Evolutionary conservation across 306 rosid genomes (phyloP), one percentile per base, ranked within the genome.

Genomic region (Casuarina equisetifolia): DNA sequence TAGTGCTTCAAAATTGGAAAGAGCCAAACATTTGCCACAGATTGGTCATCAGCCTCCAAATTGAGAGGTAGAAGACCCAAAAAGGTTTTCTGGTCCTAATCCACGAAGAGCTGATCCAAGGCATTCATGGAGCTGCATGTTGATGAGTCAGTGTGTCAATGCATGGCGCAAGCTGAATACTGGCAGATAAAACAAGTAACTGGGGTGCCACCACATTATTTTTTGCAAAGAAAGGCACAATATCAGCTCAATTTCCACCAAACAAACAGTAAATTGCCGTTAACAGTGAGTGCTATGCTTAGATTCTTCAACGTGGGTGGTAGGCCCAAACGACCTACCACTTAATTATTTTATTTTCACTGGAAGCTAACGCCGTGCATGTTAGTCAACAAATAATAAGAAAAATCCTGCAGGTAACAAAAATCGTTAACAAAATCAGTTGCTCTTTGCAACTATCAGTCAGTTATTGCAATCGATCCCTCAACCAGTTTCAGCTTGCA

Each of bases 1-100:
- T 90, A 80, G 75, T 87, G 99, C 88, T 92, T 95, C 71, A 92
- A 81, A 80, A 95, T 92, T 45, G 97, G 99, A 79, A 95, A 84
- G 73, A 95, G 90, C 99, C 97, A 92, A 78, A 86, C 75, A 76
- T 91, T 92, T 74, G 89, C 91, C 82, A 87, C 81, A 44, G 89
- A 76, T 57, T 69, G 75, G 74, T 86, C 92, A 20, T 91, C 91
- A 57, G 89, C 90, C 63, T 91, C 92, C 89, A 95, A 89, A 87
- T 95, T 92, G 73, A 95, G 84, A 63, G 97, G 97, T 73, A 95
- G 62, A 78, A 89, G 59, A 69, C 91, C 89, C 80, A 91, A 69
- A 78, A 95, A 88, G 32, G 82, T 82, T 87, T 87, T 90, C 89
- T 64, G 99, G 97, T 73, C 97, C 97, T 90, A 92, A 84, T 8